A percentile compares a stretch with the other conserved stretches of the same genome.
Evolutionary conservation across 208 protist species (phyloP).

Genomic region (Acanthamoeba sp.): DNA sequence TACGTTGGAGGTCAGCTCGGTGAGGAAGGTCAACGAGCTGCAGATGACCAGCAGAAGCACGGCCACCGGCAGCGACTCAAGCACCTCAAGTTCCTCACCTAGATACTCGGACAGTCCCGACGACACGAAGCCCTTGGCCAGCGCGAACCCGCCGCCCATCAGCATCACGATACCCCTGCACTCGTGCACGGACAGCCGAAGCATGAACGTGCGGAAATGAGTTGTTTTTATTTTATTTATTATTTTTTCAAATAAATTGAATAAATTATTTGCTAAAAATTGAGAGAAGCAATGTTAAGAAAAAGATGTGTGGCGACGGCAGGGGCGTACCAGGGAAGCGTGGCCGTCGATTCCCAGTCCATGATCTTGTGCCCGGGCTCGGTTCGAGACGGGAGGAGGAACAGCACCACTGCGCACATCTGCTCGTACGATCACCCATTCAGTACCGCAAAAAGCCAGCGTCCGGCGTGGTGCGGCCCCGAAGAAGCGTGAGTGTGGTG

Average conservation of each 20-base stretch:
- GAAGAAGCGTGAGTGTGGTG: neutral
- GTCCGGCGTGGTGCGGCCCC: too few relatives aligned
- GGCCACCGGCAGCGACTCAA: neutral
- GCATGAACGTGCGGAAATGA: neutral
- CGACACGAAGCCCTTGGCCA: conserved; percentile 22
- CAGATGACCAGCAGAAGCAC: conserved; percentile 40
- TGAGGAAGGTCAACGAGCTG: conserved; percentile 11
- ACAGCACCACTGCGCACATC: conserved; percentile 24
- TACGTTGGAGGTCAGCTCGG: conserved; percentile 63
- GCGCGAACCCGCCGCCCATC: conserved; percentile 66
- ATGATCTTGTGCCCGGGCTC: conserved; percentile 36
- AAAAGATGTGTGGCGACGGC: too few relatives aligned
- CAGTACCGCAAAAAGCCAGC: neutral
- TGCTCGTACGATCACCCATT: neutral
- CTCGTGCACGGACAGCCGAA: neutral
- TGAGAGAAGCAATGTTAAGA: too few relatives aligned
- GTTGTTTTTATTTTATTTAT: too few relatives aligned
- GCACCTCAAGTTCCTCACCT: conserved; percentile 27
- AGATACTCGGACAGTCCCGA: conserved; percentile 34
- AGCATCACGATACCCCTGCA: conserved; percentile 57
- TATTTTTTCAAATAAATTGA: too few relatives aligned
- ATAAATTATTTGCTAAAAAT: too few relatives aligned
- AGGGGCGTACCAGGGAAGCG: conserved; percentile 18
- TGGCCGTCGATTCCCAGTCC: conserved; percentile 64
- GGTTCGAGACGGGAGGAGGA: conserved; percentile 32